Evolutionary conservation across 2,329 filamentous ascomycete species (phyloP).

Genomic region (Leptosphaerulina australis): DNA sequence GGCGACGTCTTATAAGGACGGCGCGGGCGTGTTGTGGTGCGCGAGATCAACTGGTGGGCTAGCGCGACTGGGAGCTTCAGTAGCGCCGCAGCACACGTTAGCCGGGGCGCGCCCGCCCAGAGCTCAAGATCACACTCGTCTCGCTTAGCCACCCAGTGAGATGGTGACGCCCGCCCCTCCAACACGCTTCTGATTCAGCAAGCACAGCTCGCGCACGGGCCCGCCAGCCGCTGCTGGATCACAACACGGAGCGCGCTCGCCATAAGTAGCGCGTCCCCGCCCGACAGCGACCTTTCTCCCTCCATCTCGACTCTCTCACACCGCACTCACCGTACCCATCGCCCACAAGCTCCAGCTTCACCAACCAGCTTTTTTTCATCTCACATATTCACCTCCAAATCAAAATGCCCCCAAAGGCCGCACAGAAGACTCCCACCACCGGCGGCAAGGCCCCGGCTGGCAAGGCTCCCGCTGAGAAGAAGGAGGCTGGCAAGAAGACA

Average conservation of each 20-base stretch:
- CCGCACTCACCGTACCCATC: constrained; percentile 30
- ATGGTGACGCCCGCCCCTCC: constrained; percentile 27
- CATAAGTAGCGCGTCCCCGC: constrained; percentile 53
- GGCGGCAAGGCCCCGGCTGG: constrained; percentile 89
- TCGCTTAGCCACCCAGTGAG: constrained; percentile 25
- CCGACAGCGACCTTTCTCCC: constrained; percentile 47
- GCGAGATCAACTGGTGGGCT: constrained; percentile 49
- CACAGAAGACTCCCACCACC: constrained; percentile 95
- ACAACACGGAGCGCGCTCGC: constrained; percentile 49
- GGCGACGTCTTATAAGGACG: constrained; percentile 50
- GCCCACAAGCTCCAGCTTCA: constrained; percentile 32
- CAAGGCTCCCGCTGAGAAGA: constrained; percentile 92
- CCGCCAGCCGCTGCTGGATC: constrained; percentile 44
- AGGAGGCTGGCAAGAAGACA: constrained; percentile 99
- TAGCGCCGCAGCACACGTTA: constrained; percentile 21
- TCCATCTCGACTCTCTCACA: constrained; percentile 50
- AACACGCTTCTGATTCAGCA: constrained; percentile 17
- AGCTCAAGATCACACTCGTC: constrained; percentile 35
- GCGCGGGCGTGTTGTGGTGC: constrained; percentile 47
- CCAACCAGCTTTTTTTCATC: constrained; percentile 17
- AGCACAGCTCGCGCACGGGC: constrained; percentile 34
- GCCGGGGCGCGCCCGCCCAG: constrained; percentile 19
- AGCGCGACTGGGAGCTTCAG: constrained; percentile 34
- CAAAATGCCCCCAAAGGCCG: constrained; percentile 96
- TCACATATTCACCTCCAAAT: constrained; percentile 17